A percentile compares a stretch with the other conserved stretches of the same genome.
Evolutionary conservation across 371 early-diverging fungal species (phyloP).

Genomic region (Syncephalis fuscata): DNA sequence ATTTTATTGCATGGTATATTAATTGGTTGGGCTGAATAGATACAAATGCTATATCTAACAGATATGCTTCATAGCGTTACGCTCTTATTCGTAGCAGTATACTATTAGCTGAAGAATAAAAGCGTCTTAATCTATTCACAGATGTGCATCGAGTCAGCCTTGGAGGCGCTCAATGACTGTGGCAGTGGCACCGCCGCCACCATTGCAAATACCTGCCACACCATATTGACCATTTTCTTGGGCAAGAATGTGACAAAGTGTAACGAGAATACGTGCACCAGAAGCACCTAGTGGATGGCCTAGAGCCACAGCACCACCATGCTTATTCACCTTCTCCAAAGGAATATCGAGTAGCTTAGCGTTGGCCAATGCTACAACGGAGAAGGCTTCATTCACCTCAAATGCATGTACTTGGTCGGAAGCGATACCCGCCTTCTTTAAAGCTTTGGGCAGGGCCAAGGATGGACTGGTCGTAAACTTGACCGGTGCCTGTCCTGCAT

Average conservation of each 20-base stretch:
- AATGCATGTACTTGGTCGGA: conserved; percentile 57
- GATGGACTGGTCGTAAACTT: conserved; percentile 91
- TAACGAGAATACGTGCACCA: conserved; percentile 85
- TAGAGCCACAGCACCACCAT: conserved; percentile 94
- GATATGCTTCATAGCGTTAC: too few relatives aligned
- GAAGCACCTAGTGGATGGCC: conserved; percentile 97
- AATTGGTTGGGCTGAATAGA: too few relatives aligned
- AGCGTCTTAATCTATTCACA: too few relatives aligned
- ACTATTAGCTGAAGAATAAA: too few relatives aligned
- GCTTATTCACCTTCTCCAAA: conserved; percentile 68
- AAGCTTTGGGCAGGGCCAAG: conserved; percentile 83
- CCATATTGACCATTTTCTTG: conserved; percentile 60
- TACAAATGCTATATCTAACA: too few relatives aligned
- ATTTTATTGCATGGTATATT: too few relatives aligned
- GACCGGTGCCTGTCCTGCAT: conserved; percentile 47
- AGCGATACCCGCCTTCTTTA: conserved; percentile 51
- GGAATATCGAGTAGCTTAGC: conserved; percentile 54
- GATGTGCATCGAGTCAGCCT: too few relatives aligned
- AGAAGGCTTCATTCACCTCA: conserved; percentile 98
- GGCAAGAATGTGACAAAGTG: conserved; percentile 59
- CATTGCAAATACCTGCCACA: conserved; percentile 89
- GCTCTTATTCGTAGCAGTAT: too few relatives aligned
- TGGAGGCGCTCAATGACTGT: conserved; percentile 37
- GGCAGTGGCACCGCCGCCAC: conserved; percentile 89
- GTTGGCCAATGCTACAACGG: conserved; percentile 89